Evolutionary conservation across 2,329 filamentous ascomycete genomes (phyloP), one percentile per base, ranked within the genome.

Genomic region (Ascochyta clinopodiicola): DNA sequence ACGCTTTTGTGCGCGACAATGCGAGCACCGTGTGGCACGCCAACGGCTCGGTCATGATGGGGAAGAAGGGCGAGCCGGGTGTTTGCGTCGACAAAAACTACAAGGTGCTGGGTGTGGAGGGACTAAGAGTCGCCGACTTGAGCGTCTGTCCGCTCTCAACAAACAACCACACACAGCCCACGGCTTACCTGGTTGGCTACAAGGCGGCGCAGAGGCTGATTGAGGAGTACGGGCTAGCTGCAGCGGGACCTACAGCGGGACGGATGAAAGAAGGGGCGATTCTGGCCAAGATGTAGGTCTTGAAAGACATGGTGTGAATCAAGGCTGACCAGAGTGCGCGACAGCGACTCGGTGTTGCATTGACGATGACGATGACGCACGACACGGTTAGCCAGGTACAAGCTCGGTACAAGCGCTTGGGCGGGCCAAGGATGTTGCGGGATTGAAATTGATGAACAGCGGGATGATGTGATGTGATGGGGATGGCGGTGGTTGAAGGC

Each of bases 51-150:
- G 72, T 67, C n/a, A 68, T 63, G 61, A 77, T 78, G 76, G 76
- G 75, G 2, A 70, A 57, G 52, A 46, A 48, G 5, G 68, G 70
- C 2, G 70, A 79, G 48, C 48, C 57, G 8, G 62, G 61, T 21
- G 74, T 73, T 1, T 75, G 77, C 27, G 73, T 79, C 15, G 76
- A 78, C 56, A 62, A 62, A 2, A 63, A 66, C 29, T 76, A 71
- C 22, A 67, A 65, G 35, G 77, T 80, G 21, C 68, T 67, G 47
- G 76, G 77, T 1, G 68, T 77, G 6, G 50, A 74, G 25, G 69
- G 71, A 1, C 48, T 79, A 36, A 62, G 78, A 22, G 72, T 79
- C 1, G 75, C 77, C 17, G 77, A 79, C 58, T 31, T 73, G 54
- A 72, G 70, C 44, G 69, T 75, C 29, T 68, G 65, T 35, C 70